Conservation (phyloP, 805 yeast genomes). For the Saccharomycopsis sp. region DNA sequence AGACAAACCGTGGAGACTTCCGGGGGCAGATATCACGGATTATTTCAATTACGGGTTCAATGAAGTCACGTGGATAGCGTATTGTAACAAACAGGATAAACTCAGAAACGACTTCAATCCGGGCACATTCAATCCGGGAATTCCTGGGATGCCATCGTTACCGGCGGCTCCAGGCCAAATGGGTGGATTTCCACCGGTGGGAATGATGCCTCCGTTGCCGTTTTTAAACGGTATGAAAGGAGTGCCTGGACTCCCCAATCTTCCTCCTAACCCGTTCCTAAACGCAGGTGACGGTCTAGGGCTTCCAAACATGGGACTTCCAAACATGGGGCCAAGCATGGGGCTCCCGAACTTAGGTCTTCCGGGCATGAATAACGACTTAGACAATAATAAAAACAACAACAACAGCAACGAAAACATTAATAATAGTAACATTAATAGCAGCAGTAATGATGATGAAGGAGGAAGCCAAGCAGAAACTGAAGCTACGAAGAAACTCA, state of each 20-base stretch:
- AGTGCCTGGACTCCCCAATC: constrained; percentile 26
- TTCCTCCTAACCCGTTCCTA: constrained; percentile 31
- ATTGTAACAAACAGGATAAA: constrained; percentile 81
- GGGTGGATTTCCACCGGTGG: constrained; percentile 7
- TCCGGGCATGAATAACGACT: constrained; percentile 14
- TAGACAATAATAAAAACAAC: constrained; percentile 4
- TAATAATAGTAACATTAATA: constrained; percentile 14
- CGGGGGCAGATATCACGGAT: constrained; percentile 92
- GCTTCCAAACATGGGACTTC: constrained; percentile 26
- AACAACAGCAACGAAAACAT: constrained; percentile 5
- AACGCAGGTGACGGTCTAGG: constrained; percentile 33
- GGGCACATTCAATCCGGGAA: constrained; percentile 59
- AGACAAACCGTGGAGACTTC: constrained; percentile 97
- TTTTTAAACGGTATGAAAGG: background rate
- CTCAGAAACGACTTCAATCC: constrained; percentile 76
- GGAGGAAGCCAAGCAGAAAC: background rate
- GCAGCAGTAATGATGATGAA: constrained; percentile 1
- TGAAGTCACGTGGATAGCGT: constrained; percentile 92
- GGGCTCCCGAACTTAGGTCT: constrained; percentile 29
- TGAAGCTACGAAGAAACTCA: background rate
- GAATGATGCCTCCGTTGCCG: background rate
- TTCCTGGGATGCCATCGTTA: constrained; percentile 21
- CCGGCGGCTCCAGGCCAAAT: constrained; percentile 4
- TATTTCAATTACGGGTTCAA: constrained; percentile 96
- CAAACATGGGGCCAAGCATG: constrained; percentile 25